A percentile compares a stretch with the other conserved stretches of the same genome.
Evolutionary conservation across 179 eudicot species (phyloP).

Genomic region (Beta macrorhiza): DNA sequence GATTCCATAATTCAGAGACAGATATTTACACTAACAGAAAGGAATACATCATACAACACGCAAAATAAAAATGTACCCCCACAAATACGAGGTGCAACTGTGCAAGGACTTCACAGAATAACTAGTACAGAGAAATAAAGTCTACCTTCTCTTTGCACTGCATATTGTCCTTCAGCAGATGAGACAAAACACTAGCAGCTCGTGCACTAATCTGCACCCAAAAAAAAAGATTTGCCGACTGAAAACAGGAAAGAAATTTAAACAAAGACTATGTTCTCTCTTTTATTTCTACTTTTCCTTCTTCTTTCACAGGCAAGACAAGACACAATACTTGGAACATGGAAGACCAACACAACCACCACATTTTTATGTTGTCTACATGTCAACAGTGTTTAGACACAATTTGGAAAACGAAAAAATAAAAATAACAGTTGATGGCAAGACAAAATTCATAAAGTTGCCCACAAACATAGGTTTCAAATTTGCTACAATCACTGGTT

Average conservation of each 20-base stretch:
- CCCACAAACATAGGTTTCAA: neutral
- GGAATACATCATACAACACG: neutral
- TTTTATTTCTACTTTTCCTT: neutral
- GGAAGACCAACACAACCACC: neutral
- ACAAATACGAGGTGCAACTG: neutral
- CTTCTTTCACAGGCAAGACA: neutral
- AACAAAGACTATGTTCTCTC: neutral
- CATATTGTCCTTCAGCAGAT: constrained; percentile 73
- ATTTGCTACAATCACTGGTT: neutral
- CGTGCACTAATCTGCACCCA: constrained; percentile 80
- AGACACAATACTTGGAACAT: neutral
- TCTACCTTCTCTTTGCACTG: constrained; percentile 87
- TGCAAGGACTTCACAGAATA: neutral
- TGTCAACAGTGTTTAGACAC: neutral
- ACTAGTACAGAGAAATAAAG: constrained; percentile 8
- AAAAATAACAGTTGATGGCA: neutral
- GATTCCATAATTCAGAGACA: neutral
- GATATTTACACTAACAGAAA: neutral
- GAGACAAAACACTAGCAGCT: constrained; percentile 92
- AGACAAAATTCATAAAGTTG: neutral
- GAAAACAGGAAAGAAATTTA: neutral
- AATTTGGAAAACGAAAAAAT: neutral
- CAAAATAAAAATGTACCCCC: neutral
- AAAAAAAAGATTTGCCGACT: constrained; percentile 21
- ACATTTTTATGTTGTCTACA: neutral